phyloP scores from a whole-genome alignment of 2,329 filamentous ascomycete genomes.

The Aspergillus melleus region DNA sequence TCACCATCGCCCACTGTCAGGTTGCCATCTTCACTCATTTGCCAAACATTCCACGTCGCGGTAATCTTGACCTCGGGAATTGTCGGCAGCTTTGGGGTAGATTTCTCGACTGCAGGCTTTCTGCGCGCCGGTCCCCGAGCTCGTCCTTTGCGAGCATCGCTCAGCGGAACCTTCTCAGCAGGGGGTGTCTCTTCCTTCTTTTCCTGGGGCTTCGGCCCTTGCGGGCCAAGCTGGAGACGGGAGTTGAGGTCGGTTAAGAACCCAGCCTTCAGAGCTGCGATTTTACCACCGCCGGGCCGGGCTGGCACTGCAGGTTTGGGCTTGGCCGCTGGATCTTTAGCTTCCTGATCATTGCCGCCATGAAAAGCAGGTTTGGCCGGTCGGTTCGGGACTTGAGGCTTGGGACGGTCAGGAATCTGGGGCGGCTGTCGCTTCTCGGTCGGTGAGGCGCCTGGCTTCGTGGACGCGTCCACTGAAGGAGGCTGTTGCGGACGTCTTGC shows the following conservation, averaged over 20 bases:
- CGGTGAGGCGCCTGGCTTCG: slow-evolving; percentile 45
- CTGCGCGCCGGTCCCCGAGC: slow-evolving; percentile 84
- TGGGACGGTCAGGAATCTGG: slow-evolving; percentile 58
- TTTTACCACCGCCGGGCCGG: slow-evolving; percentile 78
- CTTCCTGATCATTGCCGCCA: slow-evolving; percentile 30
- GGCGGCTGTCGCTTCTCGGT: slow-evolving; percentile 54
- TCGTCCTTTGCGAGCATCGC: slow-evolving; percentile 85
- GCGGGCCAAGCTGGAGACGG: slow-evolving; percentile 81
- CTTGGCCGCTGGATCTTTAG: slow-evolving; percentile 50
- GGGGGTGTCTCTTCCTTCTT: slow-evolving; percentile 59
- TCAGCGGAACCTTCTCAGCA: slow-evolving; percentile 74
- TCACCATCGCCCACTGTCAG: slow-evolving; percentile 30
- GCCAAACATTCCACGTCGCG: slow-evolving; percentile 43
- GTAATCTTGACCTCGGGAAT: slow-evolving; percentile 42
- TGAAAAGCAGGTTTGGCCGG: slow-evolving; percentile 55
- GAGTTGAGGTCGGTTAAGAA: slow-evolving; percentile 95
- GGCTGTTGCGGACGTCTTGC: slow-evolving; percentile 34
- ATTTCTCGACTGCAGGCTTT: slow-evolving; percentile 62
- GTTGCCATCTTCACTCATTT: slow-evolving; percentile 35
- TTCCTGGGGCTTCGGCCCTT: slow-evolving; percentile 71
- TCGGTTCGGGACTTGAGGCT: slow-evolving; percentile 66
- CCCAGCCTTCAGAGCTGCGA: slow-evolving; percentile 83
- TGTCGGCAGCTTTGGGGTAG: slow-evolving; percentile 39
- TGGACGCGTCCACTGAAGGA: slow-evolving; percentile 32
- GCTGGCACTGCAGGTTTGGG: slow-evolving; percentile 81